Evolutionary conservation across 139 green algal species (phyloP).

Genomic region (Tetradesmus obliquus): DNA sequence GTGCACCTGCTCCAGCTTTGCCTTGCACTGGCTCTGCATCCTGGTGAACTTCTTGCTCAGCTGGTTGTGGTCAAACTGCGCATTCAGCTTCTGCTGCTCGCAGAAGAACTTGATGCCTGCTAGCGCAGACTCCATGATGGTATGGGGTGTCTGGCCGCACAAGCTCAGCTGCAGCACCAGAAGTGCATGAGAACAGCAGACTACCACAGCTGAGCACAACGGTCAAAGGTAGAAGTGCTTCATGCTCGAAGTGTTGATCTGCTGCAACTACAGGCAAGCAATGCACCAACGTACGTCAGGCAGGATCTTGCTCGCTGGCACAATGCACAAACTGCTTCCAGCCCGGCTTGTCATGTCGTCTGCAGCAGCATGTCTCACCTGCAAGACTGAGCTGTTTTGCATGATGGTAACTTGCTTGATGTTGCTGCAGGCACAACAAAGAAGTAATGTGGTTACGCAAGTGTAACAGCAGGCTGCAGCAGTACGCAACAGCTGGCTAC

Average conservation of each 20-base stretch:
- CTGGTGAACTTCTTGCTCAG: constrained; percentile 67
- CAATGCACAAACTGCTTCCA: background rate
- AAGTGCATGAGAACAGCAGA: background rate
- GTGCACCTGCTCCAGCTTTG: constrained; percentile 79
- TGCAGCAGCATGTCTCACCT: constrained; percentile 43
- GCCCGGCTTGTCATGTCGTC: background rate
- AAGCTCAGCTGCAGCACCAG: constrained; percentile 57
- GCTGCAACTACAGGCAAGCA: background rate
- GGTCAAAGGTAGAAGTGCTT: background rate
- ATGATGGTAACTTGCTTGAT: constrained; percentile 66
- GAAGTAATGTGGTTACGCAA: background rate
- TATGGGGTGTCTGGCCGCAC: constrained; percentile 70
- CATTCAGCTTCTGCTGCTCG: constrained; percentile 60
- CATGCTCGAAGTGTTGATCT: background rate
- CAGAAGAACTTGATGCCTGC: constrained; percentile 70
- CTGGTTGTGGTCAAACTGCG: constrained; percentile 48
- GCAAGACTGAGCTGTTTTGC: constrained; percentile 31
- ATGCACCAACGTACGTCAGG: background rate
- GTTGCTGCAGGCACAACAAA: constrained; percentile 52
- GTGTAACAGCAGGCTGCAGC: background rate
- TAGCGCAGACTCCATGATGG: constrained; percentile 60
- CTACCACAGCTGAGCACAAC: background rate
- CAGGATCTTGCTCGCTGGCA: background rate
- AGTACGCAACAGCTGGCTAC: background rate
- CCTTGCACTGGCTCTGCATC: constrained; percentile 72